Conservation (phyloP, 441 rosid species). For the Gossypium gossypioides region DNA sequence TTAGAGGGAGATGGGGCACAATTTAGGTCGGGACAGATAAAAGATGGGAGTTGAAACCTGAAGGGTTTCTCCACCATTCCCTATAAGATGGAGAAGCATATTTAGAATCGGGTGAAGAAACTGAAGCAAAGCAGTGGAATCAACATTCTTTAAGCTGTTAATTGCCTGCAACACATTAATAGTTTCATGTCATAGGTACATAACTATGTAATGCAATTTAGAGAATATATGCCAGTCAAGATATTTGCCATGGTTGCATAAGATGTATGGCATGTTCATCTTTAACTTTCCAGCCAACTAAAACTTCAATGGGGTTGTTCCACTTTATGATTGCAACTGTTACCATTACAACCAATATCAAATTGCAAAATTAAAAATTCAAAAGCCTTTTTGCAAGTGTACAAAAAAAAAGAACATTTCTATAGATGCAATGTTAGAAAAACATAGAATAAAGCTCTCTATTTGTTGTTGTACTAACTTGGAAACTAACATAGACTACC, state of each 20-base stretch:
- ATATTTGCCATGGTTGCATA: background rate
- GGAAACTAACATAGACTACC: slow-evolving; percentile 1
- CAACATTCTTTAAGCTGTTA: slow-evolving; percentile 96
- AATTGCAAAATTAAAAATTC: background rate
- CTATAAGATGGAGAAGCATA: slow-evolving; percentile 98
- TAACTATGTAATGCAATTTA: background rate
- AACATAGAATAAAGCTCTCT: background rate
- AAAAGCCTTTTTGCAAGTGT: background rate
- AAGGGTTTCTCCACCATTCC: slow-evolving; percentile 99
- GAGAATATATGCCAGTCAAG: background rate
- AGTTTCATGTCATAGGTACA: background rate
- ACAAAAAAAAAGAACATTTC: background rate
- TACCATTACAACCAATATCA: background rate
- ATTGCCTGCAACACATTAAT: slow-evolving; percentile 61
- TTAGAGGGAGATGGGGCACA: background rate
- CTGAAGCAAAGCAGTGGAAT: slow-evolving; percentile 96
- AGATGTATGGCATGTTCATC: background rate
- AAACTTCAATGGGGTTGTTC: background rate
- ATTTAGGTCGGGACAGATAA: background rate
- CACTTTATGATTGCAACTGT: background rate
- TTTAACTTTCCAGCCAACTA: background rate
- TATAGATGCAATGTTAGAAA: background rate
- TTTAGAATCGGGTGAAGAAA: slow-evolving; percentile 94
- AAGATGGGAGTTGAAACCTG: slow-evolving; percentile 42
- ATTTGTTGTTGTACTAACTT: background rate